phyloP scores from a whole-genome alignment of 345 rosid species.

The Fremontodendron californicum region DNA sequence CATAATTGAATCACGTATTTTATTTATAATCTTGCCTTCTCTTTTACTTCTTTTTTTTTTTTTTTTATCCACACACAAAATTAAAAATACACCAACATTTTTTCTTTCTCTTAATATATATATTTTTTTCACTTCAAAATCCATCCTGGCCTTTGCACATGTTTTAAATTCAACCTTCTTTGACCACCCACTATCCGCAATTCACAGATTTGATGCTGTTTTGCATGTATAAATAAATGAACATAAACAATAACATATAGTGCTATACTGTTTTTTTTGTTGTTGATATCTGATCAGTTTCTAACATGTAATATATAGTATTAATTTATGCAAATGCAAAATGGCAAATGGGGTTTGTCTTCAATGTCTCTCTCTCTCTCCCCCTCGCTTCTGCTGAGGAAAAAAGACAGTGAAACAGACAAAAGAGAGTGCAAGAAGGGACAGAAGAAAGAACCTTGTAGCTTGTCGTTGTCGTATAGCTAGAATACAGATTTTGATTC shows the following conservation, averaged over 20 bases:
- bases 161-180: slow-evolving; percentile 5
- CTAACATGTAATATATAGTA: not conserved
- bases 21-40: too few relatives aligned
- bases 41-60: too few relatives aligned
- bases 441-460: slow-evolving; percentile 51
- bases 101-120: too few relatives aligned
- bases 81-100: too few relatives aligned
- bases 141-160: slow-evolving; percentile 1
- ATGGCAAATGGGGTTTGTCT: not conserved
- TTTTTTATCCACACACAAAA: too few relatives aligned
- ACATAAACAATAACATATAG: not conserved
- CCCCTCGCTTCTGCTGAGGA: slow-evolving; percentile 7
- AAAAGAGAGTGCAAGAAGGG: slow-evolving; percentile 49
- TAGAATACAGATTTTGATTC: slow-evolving; percentile 39
- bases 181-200: not conserved
- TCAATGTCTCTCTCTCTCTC: slow-evolving; percentile 2
- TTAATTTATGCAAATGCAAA: not conserved
- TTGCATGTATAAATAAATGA: not conserved
- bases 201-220: not conserved
- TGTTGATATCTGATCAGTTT: not conserved
- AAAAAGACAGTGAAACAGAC: slow-evolving; percentile 35
- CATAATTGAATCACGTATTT: too few relatives aligned
- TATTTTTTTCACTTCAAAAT: not conserved
- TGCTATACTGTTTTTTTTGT: too few relatives aligned
- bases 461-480: slow-evolving; percentile 44